Evolutionary conservation across 208 protist genomes (phyloP), one percentile per base, ranked within the genome.

Genomic region (Wallacemonas collosoma): DNA sequence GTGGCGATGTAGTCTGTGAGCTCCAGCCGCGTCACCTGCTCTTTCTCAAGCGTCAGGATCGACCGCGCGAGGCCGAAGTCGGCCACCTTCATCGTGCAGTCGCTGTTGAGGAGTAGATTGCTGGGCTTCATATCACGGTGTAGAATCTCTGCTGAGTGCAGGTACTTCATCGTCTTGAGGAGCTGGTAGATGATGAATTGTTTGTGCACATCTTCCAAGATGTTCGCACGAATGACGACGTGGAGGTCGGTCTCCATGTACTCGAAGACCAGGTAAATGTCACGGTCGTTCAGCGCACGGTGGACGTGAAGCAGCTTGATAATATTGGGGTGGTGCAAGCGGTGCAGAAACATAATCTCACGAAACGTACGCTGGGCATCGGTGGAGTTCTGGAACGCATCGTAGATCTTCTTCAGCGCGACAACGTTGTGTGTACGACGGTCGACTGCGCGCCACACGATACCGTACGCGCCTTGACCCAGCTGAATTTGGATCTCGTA

Each of bases 241-340:
- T 97, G 91, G 63, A 98, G 79, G 72, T 98, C 95, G 1, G 94
- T 98, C 68, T 97, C 97, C 97, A 99, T 99, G 85, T 98, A 99
- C 87, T 99, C 98, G 71, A 99, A 99, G 7, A 99, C 94, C 11
- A 99, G 83, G 76, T 99, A 99, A 68, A 99, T 98, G 77, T 99
- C 98, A 40, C 93, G 89, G 70, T 99, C 97, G 76, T 99, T 99
- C 60, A 98, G 90, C 36, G 96, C 97, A 66, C 98, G 98, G 56
- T 98, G 88, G 0, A 99, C 98, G 70, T 99, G 95, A 41, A 98
- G 83, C 36, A 99, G 80, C 67, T 96, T 93, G 65, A 99, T 98
- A 57, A 99, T 98, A 81, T 99, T 99, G 26, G 98, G 97, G 80
- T 99, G 98, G 39, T 94, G 89, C 50, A 99, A 73, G 60, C 94